Conservation (phyloP, 2,329 filamentous ascomycete genomes). For the Colletotrichum sp. region DNA sequence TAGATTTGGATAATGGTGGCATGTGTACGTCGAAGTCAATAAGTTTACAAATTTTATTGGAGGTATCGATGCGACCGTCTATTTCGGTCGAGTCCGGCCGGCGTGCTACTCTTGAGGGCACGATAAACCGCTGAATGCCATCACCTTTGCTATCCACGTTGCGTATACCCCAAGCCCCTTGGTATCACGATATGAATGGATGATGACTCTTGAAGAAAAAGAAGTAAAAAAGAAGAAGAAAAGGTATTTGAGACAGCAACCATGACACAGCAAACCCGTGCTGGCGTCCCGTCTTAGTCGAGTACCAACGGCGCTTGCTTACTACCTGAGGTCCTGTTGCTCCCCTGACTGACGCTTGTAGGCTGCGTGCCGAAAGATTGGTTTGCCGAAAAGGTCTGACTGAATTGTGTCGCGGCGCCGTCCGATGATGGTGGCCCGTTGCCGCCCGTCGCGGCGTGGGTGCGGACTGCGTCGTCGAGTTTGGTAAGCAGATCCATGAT, state of each 20-base stretch:
- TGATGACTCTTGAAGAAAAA: background rate
- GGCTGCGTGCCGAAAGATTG: slow-evolving; percentile 22
- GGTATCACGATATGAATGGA: background rate
- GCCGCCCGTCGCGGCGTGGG: slow-evolving; percentile 30
- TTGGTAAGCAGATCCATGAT: slow-evolving; percentile 53
- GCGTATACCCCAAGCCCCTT: background rate
- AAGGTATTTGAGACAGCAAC: background rate
- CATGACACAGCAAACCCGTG: background rate
- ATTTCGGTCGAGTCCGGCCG: background rate
- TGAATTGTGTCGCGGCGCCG: slow-evolving; percentile 10
- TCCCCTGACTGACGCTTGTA: slow-evolving; percentile 8
- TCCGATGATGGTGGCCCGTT: slow-evolving; percentile 1
- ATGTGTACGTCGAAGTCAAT: background rate
- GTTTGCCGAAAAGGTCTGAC: slow-evolving; percentile 15
- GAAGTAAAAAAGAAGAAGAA: background rate
- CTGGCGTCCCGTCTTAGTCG: slow-evolving; percentile 1
- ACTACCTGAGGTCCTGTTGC: slow-evolving; percentile 12
- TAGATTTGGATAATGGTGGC: background rate
- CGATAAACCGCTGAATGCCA: background rate
- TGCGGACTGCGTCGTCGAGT: slow-evolving; percentile 52
- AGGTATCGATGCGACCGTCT: slow-evolving; percentile 16
- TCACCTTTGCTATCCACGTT: background rate
- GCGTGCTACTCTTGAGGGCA: background rate
- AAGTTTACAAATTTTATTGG: background rate
- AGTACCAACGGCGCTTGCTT: slow-evolving; percentile 19